Base-by-base conservation (phyloP, 78 protist genomes). In the Emiliania huxleyi region DNA sequence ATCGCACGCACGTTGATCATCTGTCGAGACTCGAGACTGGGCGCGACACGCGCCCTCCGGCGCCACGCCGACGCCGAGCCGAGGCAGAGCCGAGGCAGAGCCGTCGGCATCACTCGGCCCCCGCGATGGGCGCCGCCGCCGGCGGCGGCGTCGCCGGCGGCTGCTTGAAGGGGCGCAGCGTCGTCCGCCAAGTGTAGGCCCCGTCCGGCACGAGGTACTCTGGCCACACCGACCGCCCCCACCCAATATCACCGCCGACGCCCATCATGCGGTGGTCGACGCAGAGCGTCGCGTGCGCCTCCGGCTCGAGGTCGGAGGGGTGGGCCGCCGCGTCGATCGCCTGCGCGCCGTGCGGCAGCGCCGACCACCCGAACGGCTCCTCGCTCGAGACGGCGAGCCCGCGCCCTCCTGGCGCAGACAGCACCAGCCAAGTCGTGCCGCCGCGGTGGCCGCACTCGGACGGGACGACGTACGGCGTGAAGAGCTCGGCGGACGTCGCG, bases 191-290 rank as follows among this genome's bases (percentile, higher is more conserved):
- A 3, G 23, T 8, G 87, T 77, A 42, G 15, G 19, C 4, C 40
- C 87, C 87, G 37, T 1, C 22, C 0, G 87, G 87, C 48, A 87
- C 90, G 38, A 19, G 40, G 69, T 48, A 87, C 12, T 48, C 42
- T 43, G 26, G 21, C 26, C 23, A 21, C 21, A 87, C 90, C 22
- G 69, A 18, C 35, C 48, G 90, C 48, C 19, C 5, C 90, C 90
- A 87, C 25, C 44, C 12, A n/a, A n/a, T n/a, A 71, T 87, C 90
- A 0, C 90, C 90, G 43, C 90, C 90, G 29, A 87, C 90, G 43
- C 90, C 90, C 90, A 87, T 87, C 35, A n/a, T 35, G 71, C 25
- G n/a, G 69, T 45, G 77, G 69, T 87, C 90, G 71, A 87, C 23
- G 40, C 35, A 21, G 33, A 84, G 35, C 37, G 33, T 23, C 38